Evolutionary conservation across 441 rosid genomes (phyloP).

Genomic region (Adansonia gregorii): DNA sequence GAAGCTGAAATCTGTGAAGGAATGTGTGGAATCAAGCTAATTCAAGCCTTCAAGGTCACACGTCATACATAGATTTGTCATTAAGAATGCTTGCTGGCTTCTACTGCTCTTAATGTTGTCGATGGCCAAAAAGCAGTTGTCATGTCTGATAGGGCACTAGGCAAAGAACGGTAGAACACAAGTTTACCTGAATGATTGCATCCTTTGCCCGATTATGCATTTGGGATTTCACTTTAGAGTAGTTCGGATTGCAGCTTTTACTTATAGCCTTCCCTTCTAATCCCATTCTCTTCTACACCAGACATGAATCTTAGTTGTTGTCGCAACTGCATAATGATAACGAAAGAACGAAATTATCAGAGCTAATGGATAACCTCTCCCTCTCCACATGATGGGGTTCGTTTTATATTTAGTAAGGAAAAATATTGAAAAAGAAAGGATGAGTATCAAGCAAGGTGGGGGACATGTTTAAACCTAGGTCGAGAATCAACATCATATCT

Average conservation of each 20-base stretch:
- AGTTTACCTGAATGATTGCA: conserved; percentile 34
- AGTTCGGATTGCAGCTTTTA: conserved; percentile 33
- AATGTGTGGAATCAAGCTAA: not conserved
- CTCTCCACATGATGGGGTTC: not conserved
- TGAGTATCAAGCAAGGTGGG: not conserved
- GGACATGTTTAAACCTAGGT: not conserved
- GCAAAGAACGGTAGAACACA: conserved; percentile 25
- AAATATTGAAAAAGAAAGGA: not conserved
- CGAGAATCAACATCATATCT: not conserved
- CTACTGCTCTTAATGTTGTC: conserved; percentile 21
- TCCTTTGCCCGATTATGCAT: conserved; percentile 40
- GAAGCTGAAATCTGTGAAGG: conserved; percentile 25
- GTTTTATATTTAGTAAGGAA: not conserved
- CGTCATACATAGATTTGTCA: conserved; percentile 18
- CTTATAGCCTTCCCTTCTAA: conserved; percentile 43
- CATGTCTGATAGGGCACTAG: conserved; percentile 7
- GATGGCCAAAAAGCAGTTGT: conserved; percentile 21
- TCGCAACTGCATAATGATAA: conserved; percentile 61
- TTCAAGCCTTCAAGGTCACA: conserved; percentile 4
- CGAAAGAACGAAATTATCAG: conserved; percentile 26
- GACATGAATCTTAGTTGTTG: conserved; percentile 65
- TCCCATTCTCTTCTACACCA: conserved; percentile 61
- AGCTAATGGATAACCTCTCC: not conserved
- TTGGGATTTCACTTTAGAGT: conserved; percentile 32
- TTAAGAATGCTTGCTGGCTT: conserved; percentile 14